Conservation (phyloP, 768 basidiomycete species). For the Terana coerulea region DNA sequence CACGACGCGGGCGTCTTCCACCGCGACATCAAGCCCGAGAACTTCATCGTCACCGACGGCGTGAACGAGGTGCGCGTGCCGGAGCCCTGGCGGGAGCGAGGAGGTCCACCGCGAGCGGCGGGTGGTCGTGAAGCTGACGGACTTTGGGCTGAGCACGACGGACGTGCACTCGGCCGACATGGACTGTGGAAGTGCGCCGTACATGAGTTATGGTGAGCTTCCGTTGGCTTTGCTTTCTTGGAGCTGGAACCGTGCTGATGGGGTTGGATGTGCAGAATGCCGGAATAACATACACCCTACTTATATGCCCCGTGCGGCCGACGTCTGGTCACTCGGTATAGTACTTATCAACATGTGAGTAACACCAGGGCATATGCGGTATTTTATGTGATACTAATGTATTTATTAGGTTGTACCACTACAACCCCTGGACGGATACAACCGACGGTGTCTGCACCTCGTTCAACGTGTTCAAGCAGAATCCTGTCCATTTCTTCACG, state of each 20-base stretch:
- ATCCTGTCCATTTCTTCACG: slow-evolving; percentile 85
- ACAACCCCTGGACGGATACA: slow-evolving; percentile 97
- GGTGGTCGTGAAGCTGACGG: slow-evolving; percentile 93
- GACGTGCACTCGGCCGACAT: slow-evolving; percentile 90
- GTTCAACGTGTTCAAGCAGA: slow-evolving; percentile 74
- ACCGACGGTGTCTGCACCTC: slow-evolving; percentile 74
- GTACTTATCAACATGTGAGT: slow-evolving; percentile 96
- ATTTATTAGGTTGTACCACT: slow-evolving; percentile 84
- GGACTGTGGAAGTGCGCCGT: slow-evolving; percentile 97
- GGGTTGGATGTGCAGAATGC: slow-evolving; percentile 63
- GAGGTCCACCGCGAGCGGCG: slow-evolving; percentile 65
- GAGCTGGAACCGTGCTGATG: background rate
- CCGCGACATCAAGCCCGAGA: slow-evolving; percentile 99
- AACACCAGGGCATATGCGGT: background rate
- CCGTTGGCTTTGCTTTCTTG: background rate
- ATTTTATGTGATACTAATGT: background rate
- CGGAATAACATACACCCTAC: slow-evolving; percentile 95
- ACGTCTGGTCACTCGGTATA: slow-evolving; percentile 98
- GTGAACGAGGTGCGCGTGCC: slow-evolving; percentile 38
- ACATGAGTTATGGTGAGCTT: slow-evolving; percentile 91
- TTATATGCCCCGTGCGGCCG: slow-evolving; percentile 91
- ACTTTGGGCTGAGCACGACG: slow-evolving; percentile 93
- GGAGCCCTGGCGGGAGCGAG: slow-evolving; percentile 27
- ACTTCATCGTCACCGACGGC: slow-evolving; percentile 92
- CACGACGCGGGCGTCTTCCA: slow-evolving; percentile 91